Percentiles rank a stretch among this genome's conserved stretches.
These are phyloP conservation scores for Aspergillus pseudonomiae DNA, from an alignment of 2,329 filamentous ascomycete species.

Conservation along the genomic window DNA sequence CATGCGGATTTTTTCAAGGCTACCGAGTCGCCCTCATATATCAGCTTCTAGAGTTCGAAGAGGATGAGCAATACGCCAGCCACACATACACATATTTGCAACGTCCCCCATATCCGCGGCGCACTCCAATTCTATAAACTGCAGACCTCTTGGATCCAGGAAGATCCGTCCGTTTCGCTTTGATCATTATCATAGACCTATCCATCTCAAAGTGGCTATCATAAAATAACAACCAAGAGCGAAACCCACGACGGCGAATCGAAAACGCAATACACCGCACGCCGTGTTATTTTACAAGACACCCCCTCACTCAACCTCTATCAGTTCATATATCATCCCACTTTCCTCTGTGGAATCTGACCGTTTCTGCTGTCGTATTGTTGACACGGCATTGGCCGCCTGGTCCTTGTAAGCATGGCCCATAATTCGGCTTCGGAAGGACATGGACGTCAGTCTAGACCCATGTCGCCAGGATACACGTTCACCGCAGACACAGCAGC, in stretches of 20 bases:
- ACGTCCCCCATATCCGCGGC: not conserved
- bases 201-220: not conserved
- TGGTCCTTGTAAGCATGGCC: slow-evolving; percentile 2
- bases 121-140: not conserved
- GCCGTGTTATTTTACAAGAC: too few species aligned
- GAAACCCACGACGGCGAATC: not conserved
- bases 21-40: not conserved
- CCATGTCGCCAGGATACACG: not conserved
- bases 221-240: not conserved
- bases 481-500: not conserved
- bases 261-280: not conserved
- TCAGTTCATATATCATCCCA: not conserved
- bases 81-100: not conserved
- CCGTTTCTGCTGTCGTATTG: not conserved
- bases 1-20: not conserved
- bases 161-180: not conserved
- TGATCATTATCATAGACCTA: not conserved
- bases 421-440: slow-evolving; percentile 5
- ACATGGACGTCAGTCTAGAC: slow-evolving; percentile 3
- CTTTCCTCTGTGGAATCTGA: not conserved
- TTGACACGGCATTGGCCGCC: not conserved
- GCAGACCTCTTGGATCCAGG: not conserved
- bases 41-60: not conserved
- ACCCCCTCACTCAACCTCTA: not conserved
- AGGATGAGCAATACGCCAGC: not conserved